Conservation (phyloP, 768 basidiomycete species). For the Rhizopogon sp. region DNA sequence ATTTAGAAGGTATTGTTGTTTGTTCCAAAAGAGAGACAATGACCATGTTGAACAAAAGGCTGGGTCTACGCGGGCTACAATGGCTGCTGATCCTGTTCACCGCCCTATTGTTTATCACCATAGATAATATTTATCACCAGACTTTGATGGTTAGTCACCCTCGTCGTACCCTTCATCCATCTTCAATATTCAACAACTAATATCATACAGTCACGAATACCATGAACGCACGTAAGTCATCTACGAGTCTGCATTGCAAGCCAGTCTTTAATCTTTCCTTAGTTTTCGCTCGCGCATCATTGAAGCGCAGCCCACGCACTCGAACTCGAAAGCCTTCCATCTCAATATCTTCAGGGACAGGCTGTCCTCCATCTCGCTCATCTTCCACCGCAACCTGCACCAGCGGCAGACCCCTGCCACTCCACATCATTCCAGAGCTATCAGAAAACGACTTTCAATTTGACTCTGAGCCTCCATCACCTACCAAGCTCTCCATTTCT, state of each 20-base stretch:
- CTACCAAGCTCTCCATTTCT: slow-evolving; percentile 8
- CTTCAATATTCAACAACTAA: slow-evolving; percentile 5
- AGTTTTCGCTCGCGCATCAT: slow-evolving; percentile 21
- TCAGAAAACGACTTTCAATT: slow-evolving; percentile 15
- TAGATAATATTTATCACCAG: slow-evolving; percentile 17
- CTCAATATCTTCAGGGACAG: slow-evolving; percentile 6
- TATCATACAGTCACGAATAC: slow-evolving; percentile 7
- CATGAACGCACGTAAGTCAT: slow-evolving; percentile 19
- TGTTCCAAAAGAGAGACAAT: slow-evolving; percentile 13
- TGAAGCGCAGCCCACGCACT: slow-evolving; percentile 21
- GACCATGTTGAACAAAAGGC: slow-evolving; percentile 25
- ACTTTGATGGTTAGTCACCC: background rate
- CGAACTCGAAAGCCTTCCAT: slow-evolving; percentile 15
- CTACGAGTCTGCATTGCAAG: background rate
- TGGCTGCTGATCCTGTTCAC: slow-evolving; percentile 1
- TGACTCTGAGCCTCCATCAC: slow-evolving; percentile 10
- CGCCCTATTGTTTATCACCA: slow-evolving; percentile 13
- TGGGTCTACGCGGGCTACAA: background rate
- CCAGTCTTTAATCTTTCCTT: background rate
- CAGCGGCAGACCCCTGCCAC: slow-evolving; percentile 21
- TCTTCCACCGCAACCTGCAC: slow-evolving; percentile 3
- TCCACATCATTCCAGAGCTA: slow-evolving; percentile 27
- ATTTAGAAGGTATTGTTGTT: slow-evolving; percentile 15
- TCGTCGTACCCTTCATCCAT: slow-evolving; percentile 1
- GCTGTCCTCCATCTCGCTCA: slow-evolving; percentile 5